Conservation (phyloP, 2,329 filamentous ascomycete genomes). For the Fusarium hostae region DNA sequence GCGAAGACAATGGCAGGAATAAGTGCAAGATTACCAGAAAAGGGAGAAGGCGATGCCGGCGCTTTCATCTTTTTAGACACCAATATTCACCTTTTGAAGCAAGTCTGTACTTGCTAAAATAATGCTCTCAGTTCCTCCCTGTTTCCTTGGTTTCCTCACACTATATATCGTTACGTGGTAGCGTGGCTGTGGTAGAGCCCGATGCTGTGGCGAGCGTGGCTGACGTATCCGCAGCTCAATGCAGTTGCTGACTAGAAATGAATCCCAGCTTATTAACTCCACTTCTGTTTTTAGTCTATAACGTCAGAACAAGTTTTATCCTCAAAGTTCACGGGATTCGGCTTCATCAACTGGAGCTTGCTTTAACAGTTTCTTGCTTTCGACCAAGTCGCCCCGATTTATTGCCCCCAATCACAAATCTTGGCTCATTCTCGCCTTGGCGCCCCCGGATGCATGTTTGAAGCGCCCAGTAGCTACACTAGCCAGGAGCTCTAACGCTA, state of each 20-base stretch:
- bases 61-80: neutral
- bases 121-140: neutral
- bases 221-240: neutral
- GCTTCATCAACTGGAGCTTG: slow-evolving; percentile 7
- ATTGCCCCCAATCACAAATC: neutral
- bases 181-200: slow-evolving; percentile 11
- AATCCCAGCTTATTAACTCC: neutral
- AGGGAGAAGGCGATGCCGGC: neutral
- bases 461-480: neutral
- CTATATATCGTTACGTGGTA: neutral
- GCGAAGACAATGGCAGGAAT: neutral
- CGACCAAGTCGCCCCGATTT: slow-evolving; percentile 1
- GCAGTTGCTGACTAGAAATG: neutral
- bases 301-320: slow-evolving; percentile 25
- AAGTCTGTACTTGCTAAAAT: neutral
- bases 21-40: neutral
- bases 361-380: slow-evolving; percentile 4
- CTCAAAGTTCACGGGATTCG: slow-evolving; percentile 17
- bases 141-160: neutral
- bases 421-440: neutral
- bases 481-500: neutral
- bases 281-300: neutral
- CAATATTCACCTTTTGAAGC: neutral
- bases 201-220: slow-evolving; percentile 11
- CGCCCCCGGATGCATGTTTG: neutral